Evolutionary conservation across 164 flowering plant species (phyloP), one percentile per base, ranked within the genome.

Genomic region (Echeveria elegans): DNA sequence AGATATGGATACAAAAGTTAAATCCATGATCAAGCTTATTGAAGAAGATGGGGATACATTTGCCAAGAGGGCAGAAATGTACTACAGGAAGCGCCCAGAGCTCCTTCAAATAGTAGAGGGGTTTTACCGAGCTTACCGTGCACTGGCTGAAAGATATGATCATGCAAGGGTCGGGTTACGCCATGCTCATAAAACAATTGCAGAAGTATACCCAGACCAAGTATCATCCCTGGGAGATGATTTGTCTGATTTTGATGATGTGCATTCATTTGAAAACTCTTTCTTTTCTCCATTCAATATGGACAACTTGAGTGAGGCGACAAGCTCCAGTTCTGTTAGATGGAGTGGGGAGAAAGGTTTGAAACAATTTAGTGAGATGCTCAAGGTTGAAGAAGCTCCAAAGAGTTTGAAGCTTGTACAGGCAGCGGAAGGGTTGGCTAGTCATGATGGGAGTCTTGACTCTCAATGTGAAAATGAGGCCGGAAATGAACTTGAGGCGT

Each of bases 41-140:
- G 98, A 92, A 81, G 93, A 87, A 79, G 98, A 92, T 80, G 96
- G 92, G 12, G 98, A 92, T 79, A 83, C 98, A 11, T 92, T 92
- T 82, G 95, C 95, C 70, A 86, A 90, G 68, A 87, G 96, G 74
- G 98, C 96, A 19, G 98, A 93, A 69, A 90, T 93, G 98, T 93
- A 93, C 83, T 93, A 90, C 78, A 86, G 84, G 74, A 88, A 90
- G 72, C 86, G 98, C 0, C 98, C 98, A 21, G 96, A 90, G 81
- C 87, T 92, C 45, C 88, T 92, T 90, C 88, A 88, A 73, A 66
- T 89, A 78, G 96, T 92, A 18, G 96, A 92, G 78, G 98, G 88
- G 61, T 88, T 92, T 71, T 92, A 90, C 74, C 77, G 96, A 62
- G 94, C 92, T 29, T 92, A 92, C 68, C 95, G 96, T 74, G 93